phyloP scores from a whole-genome alignment of 257 asterid species.

The Osmanthus fragrans region DNA sequence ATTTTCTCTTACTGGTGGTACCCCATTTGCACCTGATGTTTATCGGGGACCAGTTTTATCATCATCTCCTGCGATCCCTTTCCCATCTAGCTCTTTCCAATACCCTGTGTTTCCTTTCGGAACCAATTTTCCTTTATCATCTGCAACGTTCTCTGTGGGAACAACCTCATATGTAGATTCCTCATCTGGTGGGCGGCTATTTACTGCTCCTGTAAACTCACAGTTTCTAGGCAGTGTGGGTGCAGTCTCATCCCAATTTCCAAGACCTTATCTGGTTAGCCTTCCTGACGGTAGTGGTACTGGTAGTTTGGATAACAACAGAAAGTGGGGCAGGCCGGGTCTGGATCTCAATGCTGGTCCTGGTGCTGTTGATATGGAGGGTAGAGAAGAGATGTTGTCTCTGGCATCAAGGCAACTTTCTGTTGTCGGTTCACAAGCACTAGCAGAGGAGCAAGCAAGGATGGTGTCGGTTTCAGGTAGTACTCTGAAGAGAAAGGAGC shows the following conservation, averaged over 20 bases:
- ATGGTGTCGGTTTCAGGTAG: constrained; percentile 35
- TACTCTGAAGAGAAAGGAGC: constrained; percentile 68
- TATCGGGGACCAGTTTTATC: constrained; percentile 42
- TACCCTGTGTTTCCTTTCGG: constrained; percentile 61
- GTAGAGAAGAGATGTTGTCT: constrained; percentile 43
- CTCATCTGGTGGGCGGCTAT: constrained; percentile 57
- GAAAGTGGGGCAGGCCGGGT: constrained; percentile 60
- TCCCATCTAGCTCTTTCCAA: constrained; percentile 63
- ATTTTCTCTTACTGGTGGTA: constrained; percentile 30
- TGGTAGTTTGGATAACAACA: constrained; percentile 33
- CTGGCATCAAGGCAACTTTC: constrained; percentile 44
- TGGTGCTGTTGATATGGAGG: constrained; percentile 60
- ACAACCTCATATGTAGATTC: constrained; percentile 37
- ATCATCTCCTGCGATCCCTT: constrained; percentile 44
- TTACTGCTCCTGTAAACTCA: constrained; percentile 51
- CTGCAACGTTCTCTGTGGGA: constrained; percentile 56
- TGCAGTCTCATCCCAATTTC: constrained; percentile 59
- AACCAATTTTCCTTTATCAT: constrained; percentile 54
- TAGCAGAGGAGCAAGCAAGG: constrained; percentile 66
- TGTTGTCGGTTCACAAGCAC: constrained; percentile 58
- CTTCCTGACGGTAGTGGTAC: constrained; percentile 30
- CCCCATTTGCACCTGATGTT: constrained; percentile 34
- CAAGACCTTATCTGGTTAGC: constrained; percentile 60
- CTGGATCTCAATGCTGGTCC: constrained; percentile 90
- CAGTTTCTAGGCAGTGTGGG: constrained; percentile 61